Percentiles rank a stretch among this genome's conserved stretches.
These are phyloP conservation scores for Russula olivacea DNA, from an alignment of 768 basidiomycete species.

Conservation along the genomic window DNA sequence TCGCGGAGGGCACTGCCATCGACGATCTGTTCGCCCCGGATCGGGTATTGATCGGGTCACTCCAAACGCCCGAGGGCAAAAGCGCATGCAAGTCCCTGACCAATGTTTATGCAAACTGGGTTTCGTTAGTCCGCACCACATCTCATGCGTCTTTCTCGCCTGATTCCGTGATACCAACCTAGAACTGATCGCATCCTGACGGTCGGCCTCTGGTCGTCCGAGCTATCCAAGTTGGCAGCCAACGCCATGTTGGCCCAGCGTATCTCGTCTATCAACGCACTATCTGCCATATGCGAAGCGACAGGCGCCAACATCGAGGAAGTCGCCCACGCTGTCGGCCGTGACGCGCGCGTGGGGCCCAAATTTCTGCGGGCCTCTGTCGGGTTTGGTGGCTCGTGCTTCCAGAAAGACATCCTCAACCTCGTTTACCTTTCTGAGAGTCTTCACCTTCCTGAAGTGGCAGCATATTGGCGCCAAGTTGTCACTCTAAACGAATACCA, in stretches of 20 bases:
- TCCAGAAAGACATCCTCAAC: constrained; percentile 99
- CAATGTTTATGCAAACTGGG: constrained; percentile 94
- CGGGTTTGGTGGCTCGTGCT: constrained; percentile 97
- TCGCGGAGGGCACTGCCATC: constrained; percentile 98
- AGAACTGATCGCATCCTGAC: constrained; percentile 78
- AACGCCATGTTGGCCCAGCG: constrained; percentile 99
- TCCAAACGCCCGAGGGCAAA: constrained; percentile 82
- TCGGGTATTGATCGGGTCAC: constrained; percentile 94
- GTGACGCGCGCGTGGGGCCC: constrained; percentile 86
- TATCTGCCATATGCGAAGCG: constrained; percentile 97
- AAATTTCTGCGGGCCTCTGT: constrained; percentile 95
- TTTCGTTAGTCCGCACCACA: constrained; percentile 55
- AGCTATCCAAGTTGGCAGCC: constrained; percentile 96
- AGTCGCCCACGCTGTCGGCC: constrained; percentile 90
- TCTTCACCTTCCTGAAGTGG: constrained; percentile 92
- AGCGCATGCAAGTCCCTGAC: constrained; percentile 70
- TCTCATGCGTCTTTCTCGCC: background rate
- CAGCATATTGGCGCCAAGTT: constrained; percentile 95
- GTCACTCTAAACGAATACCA: constrained; percentile 99
- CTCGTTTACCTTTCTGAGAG: constrained; percentile 96
- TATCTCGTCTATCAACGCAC: constrained; percentile 96
- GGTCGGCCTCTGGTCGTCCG: constrained; percentile 97
- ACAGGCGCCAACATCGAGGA: constrained; percentile 99
- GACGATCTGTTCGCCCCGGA: constrained; percentile 82
- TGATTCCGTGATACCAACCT: constrained; percentile 8